Conservation (phyloP, 2,329 filamentous ascomycete genomes). For the Fusarium equiseti region DNA sequence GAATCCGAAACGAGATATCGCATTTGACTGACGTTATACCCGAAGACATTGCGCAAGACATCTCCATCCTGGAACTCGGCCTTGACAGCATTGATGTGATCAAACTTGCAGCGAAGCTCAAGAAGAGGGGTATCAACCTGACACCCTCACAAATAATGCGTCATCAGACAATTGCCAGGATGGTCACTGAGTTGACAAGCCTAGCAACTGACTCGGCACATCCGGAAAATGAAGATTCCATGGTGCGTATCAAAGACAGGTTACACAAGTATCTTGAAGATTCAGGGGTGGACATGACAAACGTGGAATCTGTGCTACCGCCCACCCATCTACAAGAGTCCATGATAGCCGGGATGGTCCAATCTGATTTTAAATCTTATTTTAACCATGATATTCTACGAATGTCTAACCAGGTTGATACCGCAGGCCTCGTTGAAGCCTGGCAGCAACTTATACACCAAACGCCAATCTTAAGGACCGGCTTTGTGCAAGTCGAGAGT, state of each 20-base stretch:
- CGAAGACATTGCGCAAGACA: slow-evolving; percentile 65
- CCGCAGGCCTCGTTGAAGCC: slow-evolving; percentile 67
- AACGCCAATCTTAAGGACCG: slow-evolving; percentile 81
- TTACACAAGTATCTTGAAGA: slow-evolving; percentile 56
- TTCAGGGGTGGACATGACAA: slow-evolving; percentile 51
- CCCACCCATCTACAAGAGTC: slow-evolving; percentile 88
- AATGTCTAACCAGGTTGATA: slow-evolving; percentile 66
- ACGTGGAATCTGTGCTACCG: slow-evolving; percentile 73
- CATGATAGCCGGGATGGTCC: slow-evolving; percentile 85
- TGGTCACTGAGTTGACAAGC: slow-evolving; percentile 53
- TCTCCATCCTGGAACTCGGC: slow-evolving; percentile 83
- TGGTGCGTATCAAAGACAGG: slow-evolving; percentile 45
- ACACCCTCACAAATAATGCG: slow-evolving; percentile 83
- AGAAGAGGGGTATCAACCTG: slow-evolving; percentile 68
- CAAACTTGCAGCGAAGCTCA: slow-evolving; percentile 81
- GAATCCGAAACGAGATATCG: slow-evolving; percentile 73
- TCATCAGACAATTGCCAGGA: slow-evolving; percentile 73
- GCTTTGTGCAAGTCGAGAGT: slow-evolving; percentile 75
- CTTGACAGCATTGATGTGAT: slow-evolving; percentile 94
- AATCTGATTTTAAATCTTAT: slow-evolving; percentile 79
- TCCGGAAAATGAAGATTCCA: neutral
- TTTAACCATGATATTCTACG: slow-evolving; percentile 86
- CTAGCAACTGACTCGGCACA: neutral
- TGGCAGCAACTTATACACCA: slow-evolving; percentile 70
- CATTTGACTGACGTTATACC: slow-evolving; percentile 66